A percentile compares a stretch with the other conserved stretches of the same genome.
Conservation (phyloP, 2,329 filamentous ascomycete species). For the Verticillium nubilum region DNA sequence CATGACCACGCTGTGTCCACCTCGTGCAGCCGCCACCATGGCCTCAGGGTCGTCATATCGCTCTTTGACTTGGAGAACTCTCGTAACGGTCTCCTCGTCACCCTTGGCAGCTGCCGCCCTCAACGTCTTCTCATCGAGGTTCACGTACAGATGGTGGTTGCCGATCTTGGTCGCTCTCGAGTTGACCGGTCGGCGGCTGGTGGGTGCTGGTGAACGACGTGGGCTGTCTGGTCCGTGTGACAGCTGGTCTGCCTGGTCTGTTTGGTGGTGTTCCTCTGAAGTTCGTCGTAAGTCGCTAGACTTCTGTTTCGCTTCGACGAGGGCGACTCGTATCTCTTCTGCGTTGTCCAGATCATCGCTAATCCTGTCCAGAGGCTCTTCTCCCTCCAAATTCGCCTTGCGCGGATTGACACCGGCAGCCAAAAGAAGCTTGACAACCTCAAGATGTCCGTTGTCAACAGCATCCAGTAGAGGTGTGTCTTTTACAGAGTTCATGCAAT, state of each 20-base stretch:
- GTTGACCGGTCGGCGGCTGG: slow-evolving; percentile 44
- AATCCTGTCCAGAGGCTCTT: slow-evolving; percentile 84
- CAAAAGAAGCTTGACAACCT: slow-evolving; percentile 79
- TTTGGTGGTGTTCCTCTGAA: slow-evolving; percentile 51
- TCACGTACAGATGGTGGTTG: slow-evolving; percentile 59
- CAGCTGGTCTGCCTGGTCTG: slow-evolving; percentile 41
- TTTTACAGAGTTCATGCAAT: slow-evolving; percentile 73
- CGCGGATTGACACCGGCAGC: slow-evolving; percentile 87
- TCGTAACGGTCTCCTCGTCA: slow-evolving; percentile 56
- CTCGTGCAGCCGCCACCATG: slow-evolving; percentile 85
- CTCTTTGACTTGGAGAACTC: slow-evolving; percentile 56
- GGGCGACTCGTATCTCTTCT: slow-evolving; percentile 67
- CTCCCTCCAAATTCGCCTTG: slow-evolving; percentile 84
- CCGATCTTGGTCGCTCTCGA: slow-evolving; percentile 59
- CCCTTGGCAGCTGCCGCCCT: slow-evolving; percentile 55
- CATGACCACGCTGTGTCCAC: slow-evolving; percentile 83
- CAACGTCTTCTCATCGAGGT: slow-evolving; percentile 56
- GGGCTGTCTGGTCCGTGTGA: slow-evolving; percentile 55
- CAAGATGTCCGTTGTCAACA: slow-evolving; percentile 89
- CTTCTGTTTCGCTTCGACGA: slow-evolving; percentile 56
- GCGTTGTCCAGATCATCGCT: slow-evolving; percentile 69
- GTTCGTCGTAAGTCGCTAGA: slow-evolving; percentile 45
- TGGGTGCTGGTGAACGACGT: slow-evolving; percentile 47
- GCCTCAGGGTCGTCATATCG: slow-evolving; percentile 72
- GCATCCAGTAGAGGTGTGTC: slow-evolving; percentile 95